Evolutionary conservation across 345 rosid genomes (phyloP), one percentile per base, ranked within the genome.

Genomic region (Euphorbia pulcherrima): DNA sequence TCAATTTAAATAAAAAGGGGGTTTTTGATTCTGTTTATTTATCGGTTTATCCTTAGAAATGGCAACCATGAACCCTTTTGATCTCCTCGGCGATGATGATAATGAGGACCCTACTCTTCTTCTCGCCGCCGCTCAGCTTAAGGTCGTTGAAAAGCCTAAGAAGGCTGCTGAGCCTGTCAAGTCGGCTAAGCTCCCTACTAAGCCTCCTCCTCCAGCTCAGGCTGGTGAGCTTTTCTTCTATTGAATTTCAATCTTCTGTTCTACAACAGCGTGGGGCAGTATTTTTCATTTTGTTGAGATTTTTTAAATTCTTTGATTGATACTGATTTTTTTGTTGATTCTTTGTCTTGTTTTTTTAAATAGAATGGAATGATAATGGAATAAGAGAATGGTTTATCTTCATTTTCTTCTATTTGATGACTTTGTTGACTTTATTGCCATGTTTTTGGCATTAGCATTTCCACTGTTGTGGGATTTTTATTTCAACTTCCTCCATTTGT

Each of bases 31-130:
- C 62, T 55, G 9, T 8, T 51, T 28, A 10, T 46, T 61, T 6
- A 52, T 56, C 50, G 8, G 11, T 27, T 8, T n/a, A 50, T 73
- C n/a, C 6, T 54, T 60, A 24, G 46, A 77, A 66, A 94, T 92
- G 99, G 88, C 99, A 60, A 86, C 96, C 75, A 13, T 57, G 86
- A 95, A 95, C 81, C 95, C 96, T 56, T 95, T 95, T 66, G 90
- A 85, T 84, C 83, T 95, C 73, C 83, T 95, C 73, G 97, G 82
- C 16, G 91, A 81, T 50, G 87, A 82, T 37, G 99, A 95, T 73
- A 77, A 74, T 44, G 99, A 94, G 68, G 99, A 95, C 82, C 96
- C 92, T 0, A 80, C 73, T 73, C 85, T 74, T 70, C 86, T 91
- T 63, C 64, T 82, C 20, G 78, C 82, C 2, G 86, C 84, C 7